Evolutionary conservation across 345 rosid species (phyloP).

Genomic region (Diplotaxis tenuifolia): DNA sequence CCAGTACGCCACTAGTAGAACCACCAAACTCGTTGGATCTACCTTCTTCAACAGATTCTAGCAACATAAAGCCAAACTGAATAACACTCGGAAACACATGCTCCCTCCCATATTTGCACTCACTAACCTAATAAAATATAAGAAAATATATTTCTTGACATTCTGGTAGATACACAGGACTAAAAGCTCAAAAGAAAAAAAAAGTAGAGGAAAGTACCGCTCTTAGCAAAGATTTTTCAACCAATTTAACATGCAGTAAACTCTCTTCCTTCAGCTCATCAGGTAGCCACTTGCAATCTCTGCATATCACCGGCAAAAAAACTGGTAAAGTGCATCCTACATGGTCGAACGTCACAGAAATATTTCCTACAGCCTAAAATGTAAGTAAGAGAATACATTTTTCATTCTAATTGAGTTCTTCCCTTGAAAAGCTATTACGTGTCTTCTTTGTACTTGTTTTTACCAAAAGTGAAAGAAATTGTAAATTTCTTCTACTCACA

Average conservation of each 20-base stretch:
- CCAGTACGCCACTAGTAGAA: slow-evolving; percentile 49
- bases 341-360: neutral
- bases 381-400: neutral
- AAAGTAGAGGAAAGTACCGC: slow-evolving; percentile 50
- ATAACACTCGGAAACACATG: slow-evolving; percentile 72
- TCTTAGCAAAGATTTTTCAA: slow-evolving; percentile 67
- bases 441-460: neutral
- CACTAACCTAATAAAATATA: slow-evolving; percentile 54
- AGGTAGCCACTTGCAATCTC: slow-evolving; percentile 74
- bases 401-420: neutral
- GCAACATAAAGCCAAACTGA: slow-evolving; percentile 65
- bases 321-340: neutral
- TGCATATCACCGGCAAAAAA: slow-evolving; percentile 34
- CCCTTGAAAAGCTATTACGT: neutral
- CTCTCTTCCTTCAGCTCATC: slow-evolving; percentile 54
- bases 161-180: slow-evolving; percentile 10
- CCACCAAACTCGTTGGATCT: slow-evolving; percentile 33
- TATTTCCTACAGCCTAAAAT: neutral
- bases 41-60: slow-evolving; percentile 62
- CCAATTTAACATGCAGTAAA: slow-evolving; percentile 45
- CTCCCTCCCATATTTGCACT: slow-evolving; percentile 74
- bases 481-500: neutral
- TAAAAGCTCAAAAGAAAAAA: neutral
- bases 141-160: neutral
- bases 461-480: neutral